phyloP scores from a whole-genome alignment of 805 yeast genomes.

The Saccharomyces paradoxus region DNA sequence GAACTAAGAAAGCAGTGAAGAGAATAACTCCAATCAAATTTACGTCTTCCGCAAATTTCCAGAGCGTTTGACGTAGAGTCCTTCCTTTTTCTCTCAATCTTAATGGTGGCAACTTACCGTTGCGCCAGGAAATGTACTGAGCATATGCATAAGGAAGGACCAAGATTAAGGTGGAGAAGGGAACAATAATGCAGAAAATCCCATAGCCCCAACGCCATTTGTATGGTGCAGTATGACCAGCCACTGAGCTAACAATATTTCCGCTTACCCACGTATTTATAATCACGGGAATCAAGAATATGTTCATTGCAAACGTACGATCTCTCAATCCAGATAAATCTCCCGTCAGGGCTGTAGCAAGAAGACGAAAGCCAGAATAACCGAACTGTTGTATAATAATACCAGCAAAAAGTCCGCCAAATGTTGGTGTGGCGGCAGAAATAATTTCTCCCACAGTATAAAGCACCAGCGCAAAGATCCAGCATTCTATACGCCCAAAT shows the following conservation, averaged over 20 bases:
- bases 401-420: background rate
- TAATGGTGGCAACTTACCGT: conserved; percentile 33
- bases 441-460: background rate
- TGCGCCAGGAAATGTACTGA: conserved; percentile 33
- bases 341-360: background rate
- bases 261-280: conserved; percentile 62
- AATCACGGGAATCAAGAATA: conserved; percentile 38
- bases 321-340: background rate
- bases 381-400: background rate
- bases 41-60: conserved; percentile 42
- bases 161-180: conserved; percentile 40
- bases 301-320: background rate
- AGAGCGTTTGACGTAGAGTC: conserved; percentile 11
- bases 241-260: conserved; percentile 32
- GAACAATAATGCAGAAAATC: conserved; percentile 47
- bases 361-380: background rate
- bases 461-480: background rate
- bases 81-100: conserved; percentile 15
- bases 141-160: conserved; percentile 35
- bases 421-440: background rate
- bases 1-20: conserved; percentile 43
- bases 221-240: conserved; percentile 11
- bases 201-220: conserved; percentile 43
- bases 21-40: conserved; percentile 52
- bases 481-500: background rate